These are phyloP conservation scores for Wickerhamiella occidentalis DNA, from an alignment of 805 yeast species.

Conservation along the genomic window DNA sequence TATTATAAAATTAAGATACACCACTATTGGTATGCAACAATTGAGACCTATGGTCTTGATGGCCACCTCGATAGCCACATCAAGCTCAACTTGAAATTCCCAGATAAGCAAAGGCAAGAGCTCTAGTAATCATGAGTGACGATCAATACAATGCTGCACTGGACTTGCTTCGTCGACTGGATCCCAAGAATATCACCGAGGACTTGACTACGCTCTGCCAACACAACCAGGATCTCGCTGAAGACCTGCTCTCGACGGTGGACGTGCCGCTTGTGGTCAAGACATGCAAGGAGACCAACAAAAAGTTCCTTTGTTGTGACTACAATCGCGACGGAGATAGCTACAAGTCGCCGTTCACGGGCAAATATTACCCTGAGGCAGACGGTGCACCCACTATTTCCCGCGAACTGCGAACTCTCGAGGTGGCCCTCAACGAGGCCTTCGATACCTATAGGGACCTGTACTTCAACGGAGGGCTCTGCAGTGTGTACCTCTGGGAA, in stretches of 20 bases:
- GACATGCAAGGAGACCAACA: conserved; percentile 37
- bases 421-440: conserved; percentile 72
- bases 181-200: conserved; percentile 46
- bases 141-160: conserved; percentile 64
- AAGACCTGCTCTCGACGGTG: conserved; percentile 72
- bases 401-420: conserved; percentile 53
- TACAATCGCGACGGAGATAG: conserved; percentile 93
- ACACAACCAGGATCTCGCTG: conserved; percentile 59
- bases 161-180: conserved; percentile 61
- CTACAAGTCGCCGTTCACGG: conserved; percentile 83
- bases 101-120: too few species aligned
- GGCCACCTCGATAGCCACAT: too few species aligned
- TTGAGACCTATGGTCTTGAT: too few species aligned
- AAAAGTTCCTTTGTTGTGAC: conserved; percentile 73
- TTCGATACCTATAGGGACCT: conserved; percentile 87
- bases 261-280: conserved; percentile 64
- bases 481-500: conserved; percentile 89
- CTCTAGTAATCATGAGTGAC: conserved; percentile 24
- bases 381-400: conserved; percentile 60
- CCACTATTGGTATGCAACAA: too few species aligned
- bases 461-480: conserved; percentile 89
- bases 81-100: too few species aligned
- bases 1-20: too few species aligned
- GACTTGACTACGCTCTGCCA: conserved; percentile 39
- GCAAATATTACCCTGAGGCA: conserved; percentile 45